phyloP scores from a whole-genome alignment of 176 grass and related monocot genomes.

The Oropetium thomaeum region DNA sequence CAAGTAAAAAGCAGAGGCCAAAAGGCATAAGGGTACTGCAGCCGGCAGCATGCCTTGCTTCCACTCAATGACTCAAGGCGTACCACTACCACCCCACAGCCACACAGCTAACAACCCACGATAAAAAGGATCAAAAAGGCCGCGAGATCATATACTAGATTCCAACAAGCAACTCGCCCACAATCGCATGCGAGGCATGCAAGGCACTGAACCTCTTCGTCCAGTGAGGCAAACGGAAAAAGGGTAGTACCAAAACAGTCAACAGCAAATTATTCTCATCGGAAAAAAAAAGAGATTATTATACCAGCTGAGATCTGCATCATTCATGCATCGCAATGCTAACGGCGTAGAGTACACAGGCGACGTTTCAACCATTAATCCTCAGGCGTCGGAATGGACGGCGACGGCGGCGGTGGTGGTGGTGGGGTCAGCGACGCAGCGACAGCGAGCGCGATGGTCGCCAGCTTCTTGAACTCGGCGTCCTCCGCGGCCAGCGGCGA shows the following conservation, averaged over 20 bases:
- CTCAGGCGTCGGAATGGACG: not conserved
- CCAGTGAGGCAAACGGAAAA: not conserved
- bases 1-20: not conserved
- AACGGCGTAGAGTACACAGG: not conserved
- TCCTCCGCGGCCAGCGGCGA: constrained; percentile 51
- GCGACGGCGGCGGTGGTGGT: not conserved
- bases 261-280: not conserved
- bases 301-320: not conserved
- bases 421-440: constrained; percentile 30
- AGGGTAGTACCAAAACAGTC: not conserved
- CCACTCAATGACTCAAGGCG: constrained; percentile 51
- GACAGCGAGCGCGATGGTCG: constrained; percentile 51
- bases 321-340: not conserved
- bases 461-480: constrained; percentile 51
- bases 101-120: constrained; percentile 36
- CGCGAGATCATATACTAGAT: constrained; percentile 8
- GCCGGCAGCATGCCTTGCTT: constrained; percentile 46
- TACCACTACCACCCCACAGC: too few relatives aligned
- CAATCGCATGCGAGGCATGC: constrained; percentile 35
- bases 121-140: constrained; percentile 21
- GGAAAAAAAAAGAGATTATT: not conserved
- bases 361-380: not conserved
- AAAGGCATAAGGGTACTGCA: constrained; percentile 38
- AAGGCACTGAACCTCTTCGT: constrained; percentile 25
- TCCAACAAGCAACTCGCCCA: constrained; percentile 30